Conservation (phyloP, 1,284 basidiomycete genomes). For the Filobasidium uniguttulatum region DNA sequence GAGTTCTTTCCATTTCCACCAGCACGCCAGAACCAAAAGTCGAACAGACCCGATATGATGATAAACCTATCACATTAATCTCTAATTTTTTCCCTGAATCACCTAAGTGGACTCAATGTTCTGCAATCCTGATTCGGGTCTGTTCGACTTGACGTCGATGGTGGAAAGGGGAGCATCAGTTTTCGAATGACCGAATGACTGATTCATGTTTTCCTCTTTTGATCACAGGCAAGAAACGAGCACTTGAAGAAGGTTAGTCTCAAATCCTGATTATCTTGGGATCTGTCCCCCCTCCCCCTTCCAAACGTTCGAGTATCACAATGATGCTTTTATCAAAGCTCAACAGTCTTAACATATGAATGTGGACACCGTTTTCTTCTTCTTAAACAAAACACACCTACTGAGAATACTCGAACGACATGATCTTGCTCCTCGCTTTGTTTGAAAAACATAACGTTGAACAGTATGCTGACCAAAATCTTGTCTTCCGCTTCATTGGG, state of each 20-base stretch:
- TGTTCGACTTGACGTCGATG: neutral
- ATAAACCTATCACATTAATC: constrained; percentile 35
- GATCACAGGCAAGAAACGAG: constrained; percentile 22
- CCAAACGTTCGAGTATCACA: constrained; percentile 12
- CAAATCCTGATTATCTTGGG: constrained; percentile 1
- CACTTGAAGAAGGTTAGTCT: constrained; percentile 29
- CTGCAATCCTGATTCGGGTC: constrained; percentile 36
- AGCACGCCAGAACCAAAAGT: no score
- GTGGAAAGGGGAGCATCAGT: no score
- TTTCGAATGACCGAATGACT: neutral
- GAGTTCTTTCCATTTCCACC: neutral
- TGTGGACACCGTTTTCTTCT: constrained; percentile 5
- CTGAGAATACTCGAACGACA: neutral
- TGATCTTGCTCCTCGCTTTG: constrained; percentile 9
- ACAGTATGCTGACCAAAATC: constrained; percentile 27
- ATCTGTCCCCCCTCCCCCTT: constrained; percentile 1
- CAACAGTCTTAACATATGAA: constrained; percentile 34
- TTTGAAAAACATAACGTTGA: no score
- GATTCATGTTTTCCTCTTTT: neutral
- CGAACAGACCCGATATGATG: constrained; percentile 21
- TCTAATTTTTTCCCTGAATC: constrained; percentile 23
- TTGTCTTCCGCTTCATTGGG: no score
- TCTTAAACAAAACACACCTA: constrained; percentile 3
- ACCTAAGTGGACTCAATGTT: constrained; percentile 31
- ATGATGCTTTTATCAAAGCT: constrained; percentile 38